These are phyloP conservation scores for Candida stauntonica DNA, from an alignment of 805 yeast genomes.

Conservation along the genomic window DNA sequence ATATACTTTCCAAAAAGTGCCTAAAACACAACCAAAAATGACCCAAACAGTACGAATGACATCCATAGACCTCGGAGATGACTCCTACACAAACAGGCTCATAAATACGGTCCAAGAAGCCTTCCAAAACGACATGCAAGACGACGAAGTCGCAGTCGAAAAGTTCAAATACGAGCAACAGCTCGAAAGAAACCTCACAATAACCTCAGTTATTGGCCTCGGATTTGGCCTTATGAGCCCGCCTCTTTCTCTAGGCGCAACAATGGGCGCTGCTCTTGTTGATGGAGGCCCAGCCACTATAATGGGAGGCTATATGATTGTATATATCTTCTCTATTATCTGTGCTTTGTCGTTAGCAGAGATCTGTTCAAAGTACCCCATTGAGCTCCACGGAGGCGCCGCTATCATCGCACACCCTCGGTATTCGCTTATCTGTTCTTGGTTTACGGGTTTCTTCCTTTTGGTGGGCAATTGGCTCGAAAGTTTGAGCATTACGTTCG, in stretches of 20 bases:
- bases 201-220: slow-evolving; percentile 67
- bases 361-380: slow-evolving; percentile 71
- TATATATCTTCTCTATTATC: slow-evolving; percentile 56
- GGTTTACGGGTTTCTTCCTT: slow-evolving; percentile 78
- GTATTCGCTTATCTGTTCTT: slow-evolving; percentile 55
- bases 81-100: slow-evolving; percentile 14
- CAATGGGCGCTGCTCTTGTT: slow-evolving; percentile 63
- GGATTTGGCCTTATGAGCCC: slow-evolving; percentile 83
- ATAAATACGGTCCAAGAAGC: slow-evolving; percentile 20
- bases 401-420: slow-evolving; percentile 60
- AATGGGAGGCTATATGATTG: slow-evolving; percentile 68
- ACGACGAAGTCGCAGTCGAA: slow-evolving; percentile 44
- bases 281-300: slow-evolving; percentile 79
- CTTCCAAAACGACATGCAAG: slow-evolving; percentile 28
- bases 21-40: too few relatives aligned
- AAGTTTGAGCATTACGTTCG: slow-evolving; percentile 67
- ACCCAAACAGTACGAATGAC: slow-evolving; percentile 7
- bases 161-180: slow-evolving; percentile 74
- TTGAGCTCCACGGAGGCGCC: slow-evolving; percentile 73
- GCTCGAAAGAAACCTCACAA: slow-evolving; percentile 61
- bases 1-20: slow-evolving; percentile 2
- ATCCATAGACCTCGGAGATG: slow-evolving; percentile 7
- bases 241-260: slow-evolving; percentile 72
- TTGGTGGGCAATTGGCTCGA: slow-evolving; percentile 75
- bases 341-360: slow-evolving; percentile 74